Evolutionary conservation across 2,329 filamentous ascomycete genomes (phyloP), one percentile per base, ranked within the genome.

Genomic region (Fusarium musae): DNA sequence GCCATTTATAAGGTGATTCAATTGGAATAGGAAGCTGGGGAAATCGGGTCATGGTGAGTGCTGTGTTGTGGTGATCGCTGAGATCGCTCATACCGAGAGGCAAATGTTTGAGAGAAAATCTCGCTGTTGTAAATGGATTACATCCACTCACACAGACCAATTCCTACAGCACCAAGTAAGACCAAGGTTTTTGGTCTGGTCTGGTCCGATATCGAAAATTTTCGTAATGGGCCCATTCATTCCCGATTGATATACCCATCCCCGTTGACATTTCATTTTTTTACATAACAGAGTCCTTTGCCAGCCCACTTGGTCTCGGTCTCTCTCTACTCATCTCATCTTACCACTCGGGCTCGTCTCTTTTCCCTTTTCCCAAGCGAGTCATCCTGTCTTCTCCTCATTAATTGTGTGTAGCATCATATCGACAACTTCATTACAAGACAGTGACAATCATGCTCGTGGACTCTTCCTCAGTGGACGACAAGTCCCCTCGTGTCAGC

Each of bases 401-500:
- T 23, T 40, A 34, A 16, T 23, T 23, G 59, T 42, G 34, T 26
- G 26, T 52, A 30, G 28, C 56, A 54, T 60, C 21, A 50, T 39
- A 53, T 58, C 57, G 21, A 32, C 57, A 58, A 40, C 69, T 50
- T 63, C 65, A 63, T 34, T 36, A 8, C 23, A 26, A 13, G 43
- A 46, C 19, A n/a, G 23, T 42, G 12, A 26, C 12, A 49, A 43
- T 39, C 46, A 78, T 78, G 75, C 59, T 75, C 53, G 34, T 70
- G 61, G 75, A 77, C 43, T 71, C 72, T 23, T 74, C 72, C 12
- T 74, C 78, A 40, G 67, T 58, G 40, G 74, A 77, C 72, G 78
- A 80, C 71, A 81, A 80, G 76, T 70, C 75, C 39, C 73, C 76
- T 30, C 73, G 69, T 32, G 69, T 66, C 34, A 80, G 78, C 74